Evolutionary conservation across 768 basidiomycete genomes (phyloP).

Genomic region (Scleroderma bovista): DNA sequence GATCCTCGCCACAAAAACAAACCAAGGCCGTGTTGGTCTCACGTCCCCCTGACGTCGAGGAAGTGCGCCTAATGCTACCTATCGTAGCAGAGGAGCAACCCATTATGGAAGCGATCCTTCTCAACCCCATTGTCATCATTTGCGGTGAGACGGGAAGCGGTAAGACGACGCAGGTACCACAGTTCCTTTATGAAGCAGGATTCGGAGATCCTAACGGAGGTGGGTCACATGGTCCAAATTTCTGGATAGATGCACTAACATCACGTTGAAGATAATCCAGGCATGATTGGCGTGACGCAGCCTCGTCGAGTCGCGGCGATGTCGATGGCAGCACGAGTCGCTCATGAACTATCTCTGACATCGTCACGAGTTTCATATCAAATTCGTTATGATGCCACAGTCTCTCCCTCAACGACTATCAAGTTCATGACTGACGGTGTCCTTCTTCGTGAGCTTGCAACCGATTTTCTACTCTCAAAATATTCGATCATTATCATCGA

Average conservation of each 20-base stretch:
- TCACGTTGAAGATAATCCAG: conserved; percentile 72
- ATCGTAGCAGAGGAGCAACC: conserved; percentile 91
- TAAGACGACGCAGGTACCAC: conserved; percentile 97
- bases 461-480: conserved; percentile 88
- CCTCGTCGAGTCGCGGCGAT: conserved; percentile 96
- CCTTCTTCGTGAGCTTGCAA: conserved; percentile 83
- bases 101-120: conserved; percentile 85
- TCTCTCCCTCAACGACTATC: conserved; percentile 84
- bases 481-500: conserved; percentile 96
- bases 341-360: conserved; percentile 84
- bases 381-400: conserved; percentile 94
- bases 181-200: conserved; percentile 96
- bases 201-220: conserved; percentile 83
- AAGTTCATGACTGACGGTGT: conserved; percentile 99
- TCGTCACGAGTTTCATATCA: conserved; percentile 88
- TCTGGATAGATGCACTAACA: background rate
- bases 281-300: conserved; percentile 97
- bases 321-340: conserved; percentile 91
- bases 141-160: conserved; percentile 97
- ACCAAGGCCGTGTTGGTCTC: conserved; percentile 48
- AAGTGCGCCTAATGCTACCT: conserved; percentile 73
- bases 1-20: conserved; percentile 16
- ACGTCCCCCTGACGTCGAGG: conserved; percentile 68
- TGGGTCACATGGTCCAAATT: conserved; percentile 28
- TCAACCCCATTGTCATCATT: conserved; percentile 69